Percentiles rank a stretch among this genome's conserved stretches.
Conservation (phyloP, 129 eudicot genomes). For the Chrysanthemum seticuspe region DNA sequence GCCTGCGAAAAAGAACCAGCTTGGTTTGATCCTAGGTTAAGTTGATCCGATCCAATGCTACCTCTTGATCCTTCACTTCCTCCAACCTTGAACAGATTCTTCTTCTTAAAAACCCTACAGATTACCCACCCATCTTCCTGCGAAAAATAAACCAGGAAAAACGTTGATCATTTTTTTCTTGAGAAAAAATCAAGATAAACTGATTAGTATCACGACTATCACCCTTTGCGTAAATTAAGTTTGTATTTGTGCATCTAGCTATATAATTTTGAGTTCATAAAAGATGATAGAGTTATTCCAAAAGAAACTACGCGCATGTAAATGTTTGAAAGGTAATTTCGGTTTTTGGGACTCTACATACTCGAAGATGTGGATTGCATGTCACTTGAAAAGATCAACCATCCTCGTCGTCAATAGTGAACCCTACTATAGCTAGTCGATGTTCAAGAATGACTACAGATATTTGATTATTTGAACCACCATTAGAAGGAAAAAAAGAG, state of each 20-base stretch:
- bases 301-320: too few relatives aligned
- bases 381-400: neutral
- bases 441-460: neutral
- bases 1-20: conserved; percentile 35
- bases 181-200: too few relatives aligned
- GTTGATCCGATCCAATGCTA: conserved; percentile 52
- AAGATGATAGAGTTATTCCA: too few relatives aligned
- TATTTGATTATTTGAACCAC: neutral
- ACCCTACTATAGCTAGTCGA: neutral
- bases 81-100: conserved; percentile 80
- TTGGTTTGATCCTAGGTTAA: conserved; percentile 37
- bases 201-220: neutral
- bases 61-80: conserved; percentile 51
- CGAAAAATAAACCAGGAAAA: neutral
- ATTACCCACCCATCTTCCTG: conserved; percentile 98
- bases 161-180: neutral
- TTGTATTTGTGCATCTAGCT: neutral
- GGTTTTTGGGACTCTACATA: too few relatives aligned
- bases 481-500: neutral
- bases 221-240: neutral
- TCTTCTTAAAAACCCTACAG: conserved; percentile 90
- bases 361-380: too few relatives aligned
- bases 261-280: too few relatives aligned
- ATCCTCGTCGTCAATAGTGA: neutral
- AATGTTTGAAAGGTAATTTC: neutral